phyloP scores from a whole-genome alignment of 306 rosid genomes.

The Oemleria cerasiformis region DNA sequence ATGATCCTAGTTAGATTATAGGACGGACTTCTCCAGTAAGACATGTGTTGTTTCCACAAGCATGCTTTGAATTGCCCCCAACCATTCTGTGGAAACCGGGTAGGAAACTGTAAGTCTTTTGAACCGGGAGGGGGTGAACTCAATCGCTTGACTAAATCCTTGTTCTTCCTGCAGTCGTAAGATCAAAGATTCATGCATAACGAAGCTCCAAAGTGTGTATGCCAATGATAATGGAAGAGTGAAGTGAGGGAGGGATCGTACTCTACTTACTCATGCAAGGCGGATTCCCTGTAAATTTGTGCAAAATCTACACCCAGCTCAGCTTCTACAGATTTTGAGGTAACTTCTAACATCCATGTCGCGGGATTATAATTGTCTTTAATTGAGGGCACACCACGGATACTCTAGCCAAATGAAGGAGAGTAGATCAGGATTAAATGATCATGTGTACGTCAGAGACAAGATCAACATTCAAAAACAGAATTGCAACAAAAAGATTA shows the following conservation, averaged over 20 bases:
- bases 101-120: slow-evolving; percentile 44
- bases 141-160: slow-evolving; percentile 41
- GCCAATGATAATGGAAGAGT: neutral
- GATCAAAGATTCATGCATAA: neutral
- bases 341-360: slow-evolving; percentile 72
- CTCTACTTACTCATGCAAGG: slow-evolving; percentile 44
- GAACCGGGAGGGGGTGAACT: slow-evolving; percentile 54
- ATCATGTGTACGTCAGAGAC: slow-evolving; percentile 1
- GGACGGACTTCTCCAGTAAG: slow-evolving; percentile 77
- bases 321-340: slow-evolving; percentile 49
- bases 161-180: slow-evolving; percentile 48
- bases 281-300: slow-evolving; percentile 44
- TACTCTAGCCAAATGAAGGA: slow-evolving; percentile 37
- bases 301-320: slow-evolving; percentile 62
- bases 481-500: neutral
- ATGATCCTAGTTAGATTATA: slow-evolving; percentile 50
- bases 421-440: slow-evolving; percentile 13
- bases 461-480: neutral
- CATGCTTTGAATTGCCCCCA: slow-evolving; percentile 68
- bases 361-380: slow-evolving; percentile 68
- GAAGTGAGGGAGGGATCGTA: neutral
- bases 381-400: slow-evolving; percentile 60
- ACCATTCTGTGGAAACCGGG: slow-evolving; percentile 47
- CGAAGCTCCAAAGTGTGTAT: neutral
- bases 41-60: slow-evolving; percentile 64